These are phyloP conservation scores for Podaxis sp. DNA, from an alignment of 768 basidiomycete genomes.

Conservation along the genomic window DNA sequence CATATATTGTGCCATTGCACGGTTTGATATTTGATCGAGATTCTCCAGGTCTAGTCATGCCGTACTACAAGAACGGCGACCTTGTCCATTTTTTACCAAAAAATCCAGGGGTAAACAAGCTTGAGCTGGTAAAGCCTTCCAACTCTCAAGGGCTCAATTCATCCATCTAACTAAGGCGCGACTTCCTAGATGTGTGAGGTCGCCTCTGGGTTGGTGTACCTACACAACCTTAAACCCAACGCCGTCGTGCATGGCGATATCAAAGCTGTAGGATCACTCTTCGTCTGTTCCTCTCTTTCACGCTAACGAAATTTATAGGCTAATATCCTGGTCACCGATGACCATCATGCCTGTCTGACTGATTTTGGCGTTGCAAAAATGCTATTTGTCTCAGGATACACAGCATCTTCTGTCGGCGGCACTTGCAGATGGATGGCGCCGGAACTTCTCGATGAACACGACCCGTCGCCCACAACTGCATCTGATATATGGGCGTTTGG, in stretches of 20 bases:
- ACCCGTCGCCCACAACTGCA: slow-evolving; percentile 19
- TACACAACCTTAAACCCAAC: slow-evolving; percentile 17
- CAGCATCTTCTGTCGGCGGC: slow-evolving; percentile 29
- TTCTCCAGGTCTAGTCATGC: slow-evolving; percentile 16
- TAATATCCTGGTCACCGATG: slow-evolving; percentile 34
- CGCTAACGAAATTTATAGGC: slow-evolving; percentile 21
- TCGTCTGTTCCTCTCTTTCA: not conserved
- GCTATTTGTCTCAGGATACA: slow-evolving; percentile 33
- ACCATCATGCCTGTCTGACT: slow-evolving; percentile 28
- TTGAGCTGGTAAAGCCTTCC: slow-evolving; percentile 8
- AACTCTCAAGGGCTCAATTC: not conserved
- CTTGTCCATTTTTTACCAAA: not conserved
- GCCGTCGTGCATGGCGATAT: slow-evolving; percentile 34
- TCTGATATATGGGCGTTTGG: slow-evolving; percentile 37
- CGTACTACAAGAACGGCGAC: slow-evolving; percentile 18
- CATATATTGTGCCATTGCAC: slow-evolving; percentile 17
- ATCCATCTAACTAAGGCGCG: not conserved
- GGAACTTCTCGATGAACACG: slow-evolving; percentile 25
- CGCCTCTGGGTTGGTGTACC: slow-evolving; percentile 17
- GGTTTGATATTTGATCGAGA: slow-evolving; percentile 17
- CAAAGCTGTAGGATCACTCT: slow-evolving; percentile 28
- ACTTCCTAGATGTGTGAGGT: slow-evolving; percentile 14
- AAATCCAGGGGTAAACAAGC: slow-evolving; percentile 24
- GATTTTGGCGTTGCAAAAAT: slow-evolving; percentile 41
- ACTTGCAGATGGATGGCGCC: slow-evolving; percentile 40